Base-by-base conservation (phyloP, 495 filamentous ascomycete species). In the Penicillium chermesinum region DNA sequence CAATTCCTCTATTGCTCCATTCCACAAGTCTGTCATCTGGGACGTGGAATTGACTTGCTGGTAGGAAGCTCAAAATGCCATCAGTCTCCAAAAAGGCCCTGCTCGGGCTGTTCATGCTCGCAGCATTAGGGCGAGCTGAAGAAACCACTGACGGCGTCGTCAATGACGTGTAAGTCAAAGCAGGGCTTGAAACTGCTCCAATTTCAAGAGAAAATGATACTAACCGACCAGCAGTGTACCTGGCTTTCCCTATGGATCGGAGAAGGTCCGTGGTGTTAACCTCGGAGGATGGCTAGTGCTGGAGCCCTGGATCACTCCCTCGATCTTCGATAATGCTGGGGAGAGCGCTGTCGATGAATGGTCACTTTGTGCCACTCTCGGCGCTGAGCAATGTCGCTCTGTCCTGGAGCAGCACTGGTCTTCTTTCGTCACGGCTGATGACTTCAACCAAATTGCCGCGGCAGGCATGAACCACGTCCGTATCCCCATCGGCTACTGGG, bases 401-500 rank as follows among this genome's bases (percentile, higher is more conserved):
- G 64, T 65, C 20, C 63, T 87, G 37, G 59, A 62, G 1, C 38
- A 69, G 21, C 83, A 87, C 55, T 87, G 83, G 83, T 62, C 64
- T 40, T 70, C 67, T 43, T 90, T 78, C 70, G 82, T 89, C 57
- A 85, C 80, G 5, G 64, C 80, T 51, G 73, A 64, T 33, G 87
- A 91, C 62, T 85, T 91, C 55, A 62, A 71, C 6, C 70, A 82
- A 41, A 89, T 91, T 41, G 78, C 78, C 12, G 59, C 62, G 4
- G 69, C 75, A 2, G 87, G 87, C 12, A 59, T 90, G 52, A 90
- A 88, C 62, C 83, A 87, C 45, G 84, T 90, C 32, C 75, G 87
- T 44, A 89, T 91, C 44, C 87, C 87, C 2, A 75, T 91, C 44
- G 87, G 87, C 13, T 89, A 89, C 61, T 91, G 87, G 87, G 82